Evolutionary conservation across 352 stramenopile species (phyloP).

Genomic region (Globisporangium rhizosaccharum): DNA sequence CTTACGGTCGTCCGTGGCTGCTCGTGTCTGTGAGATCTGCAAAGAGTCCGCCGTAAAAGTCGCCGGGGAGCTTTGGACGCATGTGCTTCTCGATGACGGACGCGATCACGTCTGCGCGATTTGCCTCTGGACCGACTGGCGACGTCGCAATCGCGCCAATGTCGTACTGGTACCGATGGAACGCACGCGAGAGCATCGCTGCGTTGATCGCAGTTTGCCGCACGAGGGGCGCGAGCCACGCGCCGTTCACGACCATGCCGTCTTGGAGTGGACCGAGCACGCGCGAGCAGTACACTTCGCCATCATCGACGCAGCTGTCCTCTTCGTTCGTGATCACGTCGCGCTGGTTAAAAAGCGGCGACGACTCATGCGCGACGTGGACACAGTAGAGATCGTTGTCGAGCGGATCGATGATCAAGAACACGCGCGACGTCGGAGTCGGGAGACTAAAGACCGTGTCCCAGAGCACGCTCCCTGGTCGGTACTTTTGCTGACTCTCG

Average conservation of each 20-base stretch:
- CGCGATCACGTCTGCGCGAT: slow-evolving; percentile 64
- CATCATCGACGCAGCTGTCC: slow-evolving; percentile 71
- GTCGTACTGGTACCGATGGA: slow-evolving; percentile 71
- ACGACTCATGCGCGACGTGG: slow-evolving; percentile 74
- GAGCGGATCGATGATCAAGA: slow-evolving; percentile 80
- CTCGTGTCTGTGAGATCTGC: slow-evolving; percentile 32
- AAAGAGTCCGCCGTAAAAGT: slow-evolving; percentile 85
- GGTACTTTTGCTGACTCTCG: slow-evolving; percentile 82
- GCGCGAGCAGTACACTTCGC: slow-evolving; percentile 74
- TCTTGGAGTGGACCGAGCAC: slow-evolving; percentile 79
- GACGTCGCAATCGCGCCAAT: slow-evolving; percentile 58
- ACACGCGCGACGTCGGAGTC: slow-evolving; percentile 67
- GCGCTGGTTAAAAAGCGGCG: slow-evolving; percentile 67
- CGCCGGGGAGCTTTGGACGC: slow-evolving; percentile 70
- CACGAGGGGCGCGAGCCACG: slow-evolving; percentile 76
- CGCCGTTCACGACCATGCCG: slow-evolving; percentile 78
- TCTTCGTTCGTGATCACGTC: slow-evolving; percentile 71
- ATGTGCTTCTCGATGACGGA: slow-evolving; percentile 79
- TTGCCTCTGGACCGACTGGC: slow-evolving; percentile 62
- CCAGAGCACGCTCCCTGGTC: slow-evolving; percentile 71
- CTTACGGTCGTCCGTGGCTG: background rate
- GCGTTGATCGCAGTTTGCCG: slow-evolving; percentile 83
- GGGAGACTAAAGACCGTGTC: slow-evolving; percentile 70
- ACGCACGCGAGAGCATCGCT: slow-evolving; percentile 57
- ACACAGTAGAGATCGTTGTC: slow-evolving; percentile 85